Percentiles rank a stretch among this genome's conserved stretches.
These are phyloP conservation scores for Linnemannia hyalina DNA, from an alignment of 192 early-diverging fungal species.

Conservation along the genomic window DNA sequence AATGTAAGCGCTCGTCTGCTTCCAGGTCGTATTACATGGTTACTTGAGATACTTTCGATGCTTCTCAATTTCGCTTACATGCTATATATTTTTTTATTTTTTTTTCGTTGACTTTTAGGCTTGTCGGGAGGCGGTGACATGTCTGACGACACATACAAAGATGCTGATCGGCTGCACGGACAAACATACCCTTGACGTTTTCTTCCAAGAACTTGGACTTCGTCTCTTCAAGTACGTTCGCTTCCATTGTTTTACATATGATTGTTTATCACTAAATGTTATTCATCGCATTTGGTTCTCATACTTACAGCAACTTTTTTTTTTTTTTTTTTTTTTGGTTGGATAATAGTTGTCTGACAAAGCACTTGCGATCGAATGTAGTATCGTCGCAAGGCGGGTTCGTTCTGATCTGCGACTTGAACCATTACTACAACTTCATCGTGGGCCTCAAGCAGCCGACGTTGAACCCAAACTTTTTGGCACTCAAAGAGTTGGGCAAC, in stretches of 20 bases:
- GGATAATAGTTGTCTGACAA: constrained; percentile 75
- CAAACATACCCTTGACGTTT: constrained; percentile 89
- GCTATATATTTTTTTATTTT: background rate
- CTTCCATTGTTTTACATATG: background rate
- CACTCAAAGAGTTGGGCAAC: constrained; percentile 86
- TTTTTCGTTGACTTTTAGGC: constrained; percentile 61
- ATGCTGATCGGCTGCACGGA: constrained; percentile 83
- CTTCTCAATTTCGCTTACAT: too few relatives aligned
- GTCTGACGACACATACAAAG: constrained; percentile 81
- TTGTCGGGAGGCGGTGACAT: constrained; percentile 81
- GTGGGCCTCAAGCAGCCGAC: constrained; percentile 69
- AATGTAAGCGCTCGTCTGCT: constrained; percentile 48
- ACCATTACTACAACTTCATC: constrained; percentile 84
- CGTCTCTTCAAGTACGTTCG: constrained; percentile 86
- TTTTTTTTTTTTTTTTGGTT: background rate
- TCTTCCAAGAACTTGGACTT: constrained; percentile 89
- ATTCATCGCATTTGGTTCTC: too few relatives aligned
- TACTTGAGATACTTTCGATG: too few relatives aligned
- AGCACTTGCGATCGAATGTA: constrained; percentile 85
- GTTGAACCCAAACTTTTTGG: constrained; percentile 79
- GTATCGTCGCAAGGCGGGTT: constrained; percentile 90
- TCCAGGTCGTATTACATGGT: background rate
- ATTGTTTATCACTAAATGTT: background rate
- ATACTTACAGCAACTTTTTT: too few relatives aligned
- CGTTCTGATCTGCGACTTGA: constrained; percentile 92